A percentile compares a stretch with the other conserved stretches of the same genome.
Evolutionary conservation across 768 basidiomycete species (phyloP).

Genomic region (Mrakia blollopis): DNA sequence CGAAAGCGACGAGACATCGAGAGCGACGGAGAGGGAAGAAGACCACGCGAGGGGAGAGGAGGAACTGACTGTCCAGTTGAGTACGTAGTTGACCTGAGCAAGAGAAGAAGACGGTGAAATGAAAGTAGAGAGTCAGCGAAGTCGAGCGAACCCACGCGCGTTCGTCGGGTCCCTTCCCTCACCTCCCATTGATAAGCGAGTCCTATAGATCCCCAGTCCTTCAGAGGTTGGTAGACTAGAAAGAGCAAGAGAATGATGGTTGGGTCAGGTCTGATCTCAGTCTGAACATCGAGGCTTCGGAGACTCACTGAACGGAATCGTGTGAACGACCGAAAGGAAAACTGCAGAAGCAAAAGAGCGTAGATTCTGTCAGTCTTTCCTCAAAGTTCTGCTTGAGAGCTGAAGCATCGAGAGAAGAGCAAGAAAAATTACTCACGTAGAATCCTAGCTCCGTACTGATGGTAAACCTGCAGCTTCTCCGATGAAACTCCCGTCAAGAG

Average conservation of each 20-base stretch:
- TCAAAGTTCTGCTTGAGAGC: too few species aligned
- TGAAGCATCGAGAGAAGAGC: too few species aligned
- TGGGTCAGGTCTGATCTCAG: background rate
- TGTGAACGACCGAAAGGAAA: background rate
- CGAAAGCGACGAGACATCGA: background rate
- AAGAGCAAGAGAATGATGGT: too few species aligned
- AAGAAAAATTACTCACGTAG: background rate
- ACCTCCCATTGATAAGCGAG: background rate
- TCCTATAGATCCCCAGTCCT: background rate
- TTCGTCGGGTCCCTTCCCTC: background rate
- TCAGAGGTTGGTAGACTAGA: background rate
- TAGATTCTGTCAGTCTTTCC: too few species aligned
- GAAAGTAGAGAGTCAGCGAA: too few species aligned
- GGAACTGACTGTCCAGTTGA: background rate
- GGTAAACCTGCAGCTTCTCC: background rate
- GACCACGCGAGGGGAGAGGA: too few species aligned
- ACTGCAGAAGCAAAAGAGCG: background rate
- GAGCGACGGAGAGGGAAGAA: background rate
- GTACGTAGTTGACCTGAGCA: background rate
- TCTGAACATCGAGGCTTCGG: background rate
- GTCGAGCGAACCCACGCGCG: too few species aligned
- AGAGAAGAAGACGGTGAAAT: too few species aligned
- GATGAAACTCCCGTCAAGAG: background rate
- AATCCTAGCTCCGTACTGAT: constrained; percentile 8
- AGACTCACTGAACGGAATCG: constrained; percentile 1